phyloP scores from a whole-genome alignment of 108 stramenopile species.

The Fistulifera pelliculosa region DNA sequence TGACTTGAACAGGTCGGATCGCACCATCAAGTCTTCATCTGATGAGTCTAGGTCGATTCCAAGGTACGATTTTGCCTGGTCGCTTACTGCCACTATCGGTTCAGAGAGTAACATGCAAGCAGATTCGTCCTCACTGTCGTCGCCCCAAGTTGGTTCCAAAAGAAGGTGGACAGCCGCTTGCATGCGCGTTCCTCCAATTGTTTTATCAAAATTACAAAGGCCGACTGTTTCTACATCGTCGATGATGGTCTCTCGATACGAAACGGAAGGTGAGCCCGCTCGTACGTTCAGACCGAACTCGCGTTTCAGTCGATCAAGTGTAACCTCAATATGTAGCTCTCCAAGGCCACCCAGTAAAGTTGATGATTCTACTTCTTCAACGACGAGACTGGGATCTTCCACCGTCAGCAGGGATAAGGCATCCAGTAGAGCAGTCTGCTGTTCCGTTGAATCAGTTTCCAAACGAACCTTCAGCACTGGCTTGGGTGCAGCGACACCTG shows the following conservation, averaged over 20 bases:
- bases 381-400: constrained; percentile 81
- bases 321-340: constrained; percentile 83
- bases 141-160: constrained; percentile 24
- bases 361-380: constrained; percentile 70
- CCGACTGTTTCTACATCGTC: constrained; percentile 57
- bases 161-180: constrained; percentile 59
- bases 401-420: constrained; percentile 54
- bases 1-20: constrained; percentile 43
- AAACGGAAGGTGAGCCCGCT: constrained; percentile 68
- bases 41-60: constrained; percentile 31
- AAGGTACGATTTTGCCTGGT: constrained; percentile 45
- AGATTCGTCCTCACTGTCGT: constrained; percentile 11
- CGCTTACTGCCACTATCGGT: constrained; percentile 53
- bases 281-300: constrained; percentile 67
- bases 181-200: constrained; percentile 59
- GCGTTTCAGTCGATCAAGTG: constrained; percentile 62
- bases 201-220: constrained; percentile 64
- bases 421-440: constrained; percentile 55
- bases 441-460: constrained; percentile 53
- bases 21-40: constrained; percentile 35
- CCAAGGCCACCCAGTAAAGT: constrained; percentile 78
- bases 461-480: constrained; percentile 83
- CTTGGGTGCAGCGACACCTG: constrained; percentile 75
- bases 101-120: constrained; percentile 48
- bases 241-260: constrained; percentile 69